Percentiles rank a stretch among this genome's conserved stretches.
These are phyloP conservation scores for Coemansia sp. DNA, from an alignment of 192 early-diverging fungal species.

Conservation along the genomic window DNA sequence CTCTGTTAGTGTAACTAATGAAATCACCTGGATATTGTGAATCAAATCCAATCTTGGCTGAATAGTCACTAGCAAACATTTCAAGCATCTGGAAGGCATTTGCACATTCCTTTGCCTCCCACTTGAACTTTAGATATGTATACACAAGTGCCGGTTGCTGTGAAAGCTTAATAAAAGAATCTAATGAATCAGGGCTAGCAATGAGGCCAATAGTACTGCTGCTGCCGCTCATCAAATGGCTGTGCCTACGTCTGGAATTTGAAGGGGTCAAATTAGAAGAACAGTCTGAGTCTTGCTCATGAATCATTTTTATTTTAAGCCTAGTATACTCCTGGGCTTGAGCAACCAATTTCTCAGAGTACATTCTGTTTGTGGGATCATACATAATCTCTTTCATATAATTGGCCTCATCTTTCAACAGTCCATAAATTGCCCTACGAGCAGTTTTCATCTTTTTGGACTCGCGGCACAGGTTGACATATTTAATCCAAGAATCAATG, in stretches of 20 bases:
- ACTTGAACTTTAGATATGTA: conserved; percentile 74
- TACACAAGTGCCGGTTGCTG: conserved; percentile 58
- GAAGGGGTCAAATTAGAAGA: background rate
- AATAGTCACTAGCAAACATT: conserved; percentile 70
- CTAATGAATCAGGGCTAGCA: conserved; percentile 3
- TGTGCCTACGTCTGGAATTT: background rate
- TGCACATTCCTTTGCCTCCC: conserved; percentile 17
- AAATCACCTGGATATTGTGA: conserved; percentile 5
- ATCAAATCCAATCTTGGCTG: conserved; percentile 28
- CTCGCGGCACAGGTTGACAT: conserved; percentile 89
- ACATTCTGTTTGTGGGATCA: background rate
- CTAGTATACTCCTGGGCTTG: conserved; percentile 16
- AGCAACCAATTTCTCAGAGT: background rate
- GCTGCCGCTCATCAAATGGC: background rate
- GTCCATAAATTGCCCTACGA: conserved; percentile 68
- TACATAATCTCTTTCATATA: conserved; percentile 34
- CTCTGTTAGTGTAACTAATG: no score
- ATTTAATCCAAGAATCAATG: conserved; percentile 93
- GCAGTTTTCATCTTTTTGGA: conserved; percentile 74
- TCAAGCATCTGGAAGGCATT: conserved; percentile 67
- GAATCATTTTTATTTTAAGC: background rate
- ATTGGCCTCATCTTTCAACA: conserved; percentile 60
- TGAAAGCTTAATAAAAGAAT: conserved; percentile 11
- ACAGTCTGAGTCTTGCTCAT: no score
- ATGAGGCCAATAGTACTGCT: background rate